These are phyloP conservation scores for Mycena vulgaris DNA, from an alignment of 768 basidiomycete species.

Conservation along the genomic window DNA sequence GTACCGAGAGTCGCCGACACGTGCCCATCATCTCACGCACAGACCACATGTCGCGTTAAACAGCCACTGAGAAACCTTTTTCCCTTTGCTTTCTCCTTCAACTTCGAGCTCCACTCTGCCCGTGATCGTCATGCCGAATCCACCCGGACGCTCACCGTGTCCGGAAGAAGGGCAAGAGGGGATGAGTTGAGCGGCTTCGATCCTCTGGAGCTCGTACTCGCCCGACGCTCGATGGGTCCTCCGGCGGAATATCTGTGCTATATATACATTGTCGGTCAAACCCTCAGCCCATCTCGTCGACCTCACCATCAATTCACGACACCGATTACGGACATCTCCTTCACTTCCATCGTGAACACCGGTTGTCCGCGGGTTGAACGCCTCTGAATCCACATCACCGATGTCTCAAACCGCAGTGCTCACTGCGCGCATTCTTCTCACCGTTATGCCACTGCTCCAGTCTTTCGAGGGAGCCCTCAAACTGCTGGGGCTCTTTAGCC, in stretches of 20 bases:
- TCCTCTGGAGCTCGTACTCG: not conserved
- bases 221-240: not conserved
- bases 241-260: not conserved
- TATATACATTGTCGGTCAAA: not conserved
- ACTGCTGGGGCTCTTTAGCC: not conserved
- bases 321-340: not conserved
- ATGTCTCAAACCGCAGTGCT: not conserved
- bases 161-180: not conserved
- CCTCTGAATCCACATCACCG: not conserved
- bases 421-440: not conserved
- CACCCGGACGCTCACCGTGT: not conserved
- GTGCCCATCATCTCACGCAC: too few species aligned
- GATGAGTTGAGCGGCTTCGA: not conserved
- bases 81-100: too few species aligned
- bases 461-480: not conserved
- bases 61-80: too few species aligned
- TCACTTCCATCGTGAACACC: not conserved
- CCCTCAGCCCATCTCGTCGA: not conserved
- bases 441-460: not conserved
- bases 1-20: too few species aligned
- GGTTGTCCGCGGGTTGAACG: not conserved
- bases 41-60: too few species aligned
- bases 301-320: not conserved
- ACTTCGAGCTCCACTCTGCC: too few species aligned
- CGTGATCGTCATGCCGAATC: too few species aligned